Conservation (phyloP, 768 basidiomycete genomes). For the Pisolithus albus region DNA sequence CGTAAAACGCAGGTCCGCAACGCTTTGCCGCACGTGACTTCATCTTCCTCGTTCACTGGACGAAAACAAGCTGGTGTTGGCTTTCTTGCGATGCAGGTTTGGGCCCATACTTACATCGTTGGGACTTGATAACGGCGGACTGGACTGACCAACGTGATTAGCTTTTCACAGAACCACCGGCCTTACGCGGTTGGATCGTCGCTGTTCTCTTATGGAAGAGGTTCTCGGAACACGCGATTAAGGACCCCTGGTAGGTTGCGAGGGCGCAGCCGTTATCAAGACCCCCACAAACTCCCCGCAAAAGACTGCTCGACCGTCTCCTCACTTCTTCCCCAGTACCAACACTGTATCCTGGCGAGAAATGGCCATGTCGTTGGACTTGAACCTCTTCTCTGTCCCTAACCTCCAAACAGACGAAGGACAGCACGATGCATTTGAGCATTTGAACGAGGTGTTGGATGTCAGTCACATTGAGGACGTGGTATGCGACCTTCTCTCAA, state of each 20-base stretch:
- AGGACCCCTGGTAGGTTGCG: neutral
- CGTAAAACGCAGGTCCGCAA: no score
- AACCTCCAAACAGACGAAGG: neutral
- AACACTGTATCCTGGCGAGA: neutral
- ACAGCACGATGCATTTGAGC: neutral
- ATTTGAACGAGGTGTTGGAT: neutral
- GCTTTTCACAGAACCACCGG: no score
- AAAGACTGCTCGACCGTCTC: no score
- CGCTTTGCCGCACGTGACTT: no score
- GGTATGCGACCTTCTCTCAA: constrained; percentile 3
- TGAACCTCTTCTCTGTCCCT: neutral
- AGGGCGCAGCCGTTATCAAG: neutral
- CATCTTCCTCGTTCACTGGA: no score
- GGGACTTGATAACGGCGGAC: neutral
- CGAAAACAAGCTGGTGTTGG: no score
- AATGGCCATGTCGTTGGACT: neutral
- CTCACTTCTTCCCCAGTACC: no score
- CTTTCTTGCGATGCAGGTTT: no score
- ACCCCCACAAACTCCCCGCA: neutral
- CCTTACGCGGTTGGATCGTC: neutral
- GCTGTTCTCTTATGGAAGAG: neutral
- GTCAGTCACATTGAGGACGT: neutral
- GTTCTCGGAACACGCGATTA: neutral
- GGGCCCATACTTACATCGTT: no score
- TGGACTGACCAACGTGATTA: neutral